phyloP scores from a whole-genome alignment of 2,329 filamentous ascomycete species.

The Ceratocystis papillata region DNA sequence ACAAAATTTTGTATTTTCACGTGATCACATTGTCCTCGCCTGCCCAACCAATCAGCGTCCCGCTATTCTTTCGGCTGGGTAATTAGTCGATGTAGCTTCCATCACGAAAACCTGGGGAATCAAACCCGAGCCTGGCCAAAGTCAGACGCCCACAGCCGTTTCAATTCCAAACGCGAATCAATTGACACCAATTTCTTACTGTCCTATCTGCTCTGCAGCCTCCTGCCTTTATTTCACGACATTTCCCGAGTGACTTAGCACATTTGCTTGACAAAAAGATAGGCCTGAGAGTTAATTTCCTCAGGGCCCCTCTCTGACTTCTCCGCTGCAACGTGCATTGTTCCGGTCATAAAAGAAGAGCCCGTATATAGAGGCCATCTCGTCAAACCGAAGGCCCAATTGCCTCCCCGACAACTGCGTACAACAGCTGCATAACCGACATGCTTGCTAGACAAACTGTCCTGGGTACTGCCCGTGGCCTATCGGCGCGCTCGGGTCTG shows the following conservation, averaged over 20 bases:
- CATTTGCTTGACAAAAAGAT: background rate
- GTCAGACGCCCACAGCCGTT: too few species aligned
- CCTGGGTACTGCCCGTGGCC: background rate
- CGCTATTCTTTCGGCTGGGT: background rate
- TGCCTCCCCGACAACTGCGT: background rate
- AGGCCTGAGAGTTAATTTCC: background rate
- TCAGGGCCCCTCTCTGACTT: background rate
- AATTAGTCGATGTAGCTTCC: background rate
- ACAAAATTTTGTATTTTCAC: background rate
- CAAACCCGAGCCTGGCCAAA: background rate
- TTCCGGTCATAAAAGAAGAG: background rate
- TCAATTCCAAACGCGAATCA: too few species aligned
- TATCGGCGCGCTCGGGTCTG: background rate
- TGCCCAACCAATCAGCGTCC: slow-evolving; percentile 4
- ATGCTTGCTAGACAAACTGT: slow-evolving; percentile 5
- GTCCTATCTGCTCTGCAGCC: too few species aligned
- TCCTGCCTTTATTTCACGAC: too few species aligned
- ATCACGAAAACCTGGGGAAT: slow-evolving; percentile 12
- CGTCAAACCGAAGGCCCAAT: too few species aligned
- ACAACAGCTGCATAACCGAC: background rate
- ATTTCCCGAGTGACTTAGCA: background rate
- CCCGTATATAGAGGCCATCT: background rate
- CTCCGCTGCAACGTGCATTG: background rate
- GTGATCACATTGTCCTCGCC: background rate
- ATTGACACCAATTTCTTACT: too few species aligned